Conservation (phyloP, 345 rosid genomes). For the Draba incana region DNA sequence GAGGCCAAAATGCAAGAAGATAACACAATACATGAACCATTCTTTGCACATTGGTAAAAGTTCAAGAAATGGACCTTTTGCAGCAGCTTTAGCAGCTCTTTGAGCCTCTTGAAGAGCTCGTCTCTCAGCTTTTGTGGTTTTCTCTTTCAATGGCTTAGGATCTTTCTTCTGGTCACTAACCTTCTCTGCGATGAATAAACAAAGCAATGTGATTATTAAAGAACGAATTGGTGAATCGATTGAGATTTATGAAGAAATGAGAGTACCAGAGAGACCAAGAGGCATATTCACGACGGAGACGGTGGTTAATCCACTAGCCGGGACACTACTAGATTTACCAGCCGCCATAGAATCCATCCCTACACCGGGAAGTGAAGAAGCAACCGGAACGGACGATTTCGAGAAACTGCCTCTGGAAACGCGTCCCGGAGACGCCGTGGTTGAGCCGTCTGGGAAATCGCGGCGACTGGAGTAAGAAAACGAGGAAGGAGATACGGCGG, state of each 20-base stretch:
- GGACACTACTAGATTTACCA: conserved; percentile 64
- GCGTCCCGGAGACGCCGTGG: conserved; percentile 47
- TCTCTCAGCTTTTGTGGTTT: conserved; percentile 89
- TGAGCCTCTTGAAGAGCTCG: conserved; percentile 95
- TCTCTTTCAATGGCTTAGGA: conserved; percentile 72
- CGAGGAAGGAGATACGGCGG: conserved; percentile 47
- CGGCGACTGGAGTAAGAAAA: conserved; percentile 47
- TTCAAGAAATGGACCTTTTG: conserved; percentile 61
- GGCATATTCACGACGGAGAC: conserved; percentile 70
- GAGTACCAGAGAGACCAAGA: conserved; percentile 59
- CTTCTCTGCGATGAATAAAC: conserved; percentile 51
- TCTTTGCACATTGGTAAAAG: too few relatives aligned
- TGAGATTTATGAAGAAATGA: neutral
- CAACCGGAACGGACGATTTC: conserved; percentile 37
- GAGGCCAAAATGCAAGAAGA: conserved; percentile 4
- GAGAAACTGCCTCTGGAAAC: conserved; percentile 46
- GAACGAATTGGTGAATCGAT: conserved; percentile 8
- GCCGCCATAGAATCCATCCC: conserved; percentile 47
- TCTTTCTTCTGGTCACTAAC: conserved; percentile 50
- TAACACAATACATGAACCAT: neutral
- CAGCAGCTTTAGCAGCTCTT: conserved; percentile 86
- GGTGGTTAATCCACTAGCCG: conserved; percentile 65
- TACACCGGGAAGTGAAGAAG: conserved; percentile 48
- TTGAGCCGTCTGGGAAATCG: conserved; percentile 44
- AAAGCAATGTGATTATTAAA: neutral